Conservation (phyloP, 2,329 filamentous ascomycete genomes). For the Scedosporium minutisporum region DNA sequence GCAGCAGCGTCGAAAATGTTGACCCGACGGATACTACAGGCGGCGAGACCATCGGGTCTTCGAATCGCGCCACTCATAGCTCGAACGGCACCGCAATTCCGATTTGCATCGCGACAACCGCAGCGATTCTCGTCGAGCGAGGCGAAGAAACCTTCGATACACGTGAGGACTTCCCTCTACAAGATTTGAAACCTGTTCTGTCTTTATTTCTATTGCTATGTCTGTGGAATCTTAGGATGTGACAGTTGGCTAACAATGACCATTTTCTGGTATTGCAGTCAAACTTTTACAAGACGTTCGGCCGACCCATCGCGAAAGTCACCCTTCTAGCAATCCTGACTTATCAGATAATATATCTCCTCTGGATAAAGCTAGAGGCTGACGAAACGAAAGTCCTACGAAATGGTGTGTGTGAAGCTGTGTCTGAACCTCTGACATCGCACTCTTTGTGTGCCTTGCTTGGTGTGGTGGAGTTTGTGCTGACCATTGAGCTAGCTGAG, state of each 20-base stretch:
- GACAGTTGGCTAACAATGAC: background rate
- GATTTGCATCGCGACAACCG: background rate
- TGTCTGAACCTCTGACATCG: background rate
- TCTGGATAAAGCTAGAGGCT: slow-evolving; percentile 64
- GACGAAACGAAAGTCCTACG: slow-evolving; percentile 42
- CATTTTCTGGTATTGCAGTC: background rate
- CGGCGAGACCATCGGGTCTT: background rate
- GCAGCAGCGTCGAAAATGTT: background rate
- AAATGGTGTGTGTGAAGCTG: slow-evolving; percentile 1
- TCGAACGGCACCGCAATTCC: background rate
- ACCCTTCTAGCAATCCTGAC: slow-evolving; percentile 66
- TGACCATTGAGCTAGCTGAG: background rate
- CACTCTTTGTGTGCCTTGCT: background rate
- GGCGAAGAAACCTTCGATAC: background rate
- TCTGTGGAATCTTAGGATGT: background rate
- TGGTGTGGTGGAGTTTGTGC: background rate
- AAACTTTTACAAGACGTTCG: slow-evolving; percentile 66
- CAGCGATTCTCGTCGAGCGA: background rate
- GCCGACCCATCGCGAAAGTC: slow-evolving; percentile 62
- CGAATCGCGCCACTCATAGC: background rate
- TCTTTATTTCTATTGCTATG: background rate
- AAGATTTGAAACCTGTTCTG: no score
- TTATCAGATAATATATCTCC: slow-evolving; percentile 69
- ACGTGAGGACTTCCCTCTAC: background rate
- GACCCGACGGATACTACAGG: background rate